These are phyloP conservation scores for Phyllachora maydis DNA, from an alignment of 2,329 filamentous ascomycete genomes.

Conservation along the genomic window DNA sequence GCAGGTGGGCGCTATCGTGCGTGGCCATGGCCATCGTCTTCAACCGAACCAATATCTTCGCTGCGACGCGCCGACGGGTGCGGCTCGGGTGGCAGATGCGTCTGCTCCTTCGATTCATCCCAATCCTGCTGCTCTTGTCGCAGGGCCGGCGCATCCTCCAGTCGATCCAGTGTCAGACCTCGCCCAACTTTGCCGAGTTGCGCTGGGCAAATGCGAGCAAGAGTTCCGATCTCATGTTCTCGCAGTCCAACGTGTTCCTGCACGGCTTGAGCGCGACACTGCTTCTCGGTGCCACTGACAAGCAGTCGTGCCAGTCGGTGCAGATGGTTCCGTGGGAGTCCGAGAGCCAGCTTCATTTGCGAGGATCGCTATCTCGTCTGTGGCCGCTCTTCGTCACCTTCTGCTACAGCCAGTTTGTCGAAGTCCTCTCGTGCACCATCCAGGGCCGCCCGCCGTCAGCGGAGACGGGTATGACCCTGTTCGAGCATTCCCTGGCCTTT, in stretches of 20 bases:
- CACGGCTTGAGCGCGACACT: constrained; percentile 52
- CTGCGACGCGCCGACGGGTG: constrained; percentile 67
- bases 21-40: constrained; percentile 71
- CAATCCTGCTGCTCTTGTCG: constrained; percentile 46
- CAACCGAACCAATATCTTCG: constrained; percentile 86
- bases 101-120: constrained; percentile 46
- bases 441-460: constrained; percentile 63
- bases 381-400: constrained; percentile 57
- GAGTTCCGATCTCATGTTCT: constrained; percentile 47
- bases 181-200: constrained; percentile 45
- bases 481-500: constrained; percentile 90
- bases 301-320: constrained; percentile 53
- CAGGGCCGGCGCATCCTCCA: constrained; percentile 56
- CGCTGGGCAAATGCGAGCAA: constrained; percentile 50
- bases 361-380: constrained; percentile 56
- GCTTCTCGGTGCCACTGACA: constrained; percentile 54
- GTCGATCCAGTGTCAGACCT: constrained; percentile 83
- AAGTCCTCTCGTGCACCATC: constrained; percentile 72
- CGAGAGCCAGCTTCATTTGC: constrained; percentile 32
- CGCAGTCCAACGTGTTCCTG: constrained; percentile 46
- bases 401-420: constrained; percentile 65
- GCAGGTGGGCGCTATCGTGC: constrained; percentile 79
- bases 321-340: constrained; percentile 44
- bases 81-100: constrained; percentile 53
- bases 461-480: constrained; percentile 89